Evolutionary conservation across 768 basidiomycete species (phyloP).

Genomic region (Hirschioporus abietinus): DNA sequence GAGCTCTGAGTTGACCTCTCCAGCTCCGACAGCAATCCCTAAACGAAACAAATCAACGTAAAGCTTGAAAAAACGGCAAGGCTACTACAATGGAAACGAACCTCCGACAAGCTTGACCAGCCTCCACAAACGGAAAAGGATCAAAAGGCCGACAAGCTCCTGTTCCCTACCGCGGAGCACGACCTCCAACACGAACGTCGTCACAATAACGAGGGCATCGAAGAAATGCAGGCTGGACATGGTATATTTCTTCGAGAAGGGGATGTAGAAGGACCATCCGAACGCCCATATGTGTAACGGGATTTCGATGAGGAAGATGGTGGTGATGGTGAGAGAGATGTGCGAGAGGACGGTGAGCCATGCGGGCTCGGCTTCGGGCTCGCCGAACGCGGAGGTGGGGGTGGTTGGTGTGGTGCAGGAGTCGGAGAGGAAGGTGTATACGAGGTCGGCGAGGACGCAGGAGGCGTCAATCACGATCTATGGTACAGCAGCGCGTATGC

Average conservation of each 20-base stretch:
- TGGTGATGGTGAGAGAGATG: conserved; percentile 63
- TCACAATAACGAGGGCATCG: conserved; percentile 64
- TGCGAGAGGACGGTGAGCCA: conserved; percentile 63
- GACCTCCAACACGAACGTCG: conserved; percentile 71
- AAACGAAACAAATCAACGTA: conserved; percentile 27
- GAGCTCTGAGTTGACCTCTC: conserved; percentile 58
- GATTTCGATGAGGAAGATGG: conserved; percentile 74
- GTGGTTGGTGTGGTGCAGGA: conserved; percentile 37
- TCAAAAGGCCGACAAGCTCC: conserved; percentile 65
- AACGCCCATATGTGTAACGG: conserved; percentile 64
- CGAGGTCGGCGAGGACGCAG: conserved; percentile 70
- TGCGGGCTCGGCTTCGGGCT: conserved; percentile 25
- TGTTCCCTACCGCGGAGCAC: conserved; percentile 60
- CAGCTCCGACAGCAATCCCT: conserved; percentile 76
- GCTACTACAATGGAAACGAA: conserved; percentile 17
- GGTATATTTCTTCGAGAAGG: conserved; percentile 28
- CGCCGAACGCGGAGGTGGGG: conserved; percentile 43
- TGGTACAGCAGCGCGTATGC: not conserved
- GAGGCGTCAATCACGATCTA: conserved; percentile 59
- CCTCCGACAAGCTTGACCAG: conserved; percentile 70
- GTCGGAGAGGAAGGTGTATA: conserved; percentile 57
- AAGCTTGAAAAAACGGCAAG: not conserved
- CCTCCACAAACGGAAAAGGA: conserved; percentile 76
- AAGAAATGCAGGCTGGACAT: conserved; percentile 68
- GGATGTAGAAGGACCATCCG: conserved; percentile 57